Evolutionary conservation across 2,329 filamentous ascomycete genomes (phyloP), one percentile per base, ranked within the genome.

Genomic region (Lachnellula willkommii): DNA sequence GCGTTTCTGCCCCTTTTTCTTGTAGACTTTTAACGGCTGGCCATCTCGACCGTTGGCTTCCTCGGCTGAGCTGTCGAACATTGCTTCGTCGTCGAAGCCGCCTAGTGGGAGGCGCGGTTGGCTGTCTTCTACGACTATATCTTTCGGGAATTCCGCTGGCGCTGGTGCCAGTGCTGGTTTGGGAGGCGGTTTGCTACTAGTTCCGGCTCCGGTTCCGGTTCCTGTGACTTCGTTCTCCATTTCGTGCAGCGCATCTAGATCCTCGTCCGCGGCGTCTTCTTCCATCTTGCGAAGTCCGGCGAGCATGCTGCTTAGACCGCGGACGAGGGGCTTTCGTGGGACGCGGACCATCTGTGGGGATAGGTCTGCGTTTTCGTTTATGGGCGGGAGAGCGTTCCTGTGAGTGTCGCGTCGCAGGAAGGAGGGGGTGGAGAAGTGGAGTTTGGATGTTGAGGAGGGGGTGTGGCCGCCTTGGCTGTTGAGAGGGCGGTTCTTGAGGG

Each of bases 1-100:
- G 58, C 89, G 79, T 75, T 94, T 94, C 69, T 89, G 81, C 0
- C 88, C 89, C 75, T 89, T 89, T 79, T 94, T 94, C 77, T 92
- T 93, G 76, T 81, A 93, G 1, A 82, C 72, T 53, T 78, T 81
- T 39, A 84, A 69, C 2, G 84, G 84, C 59, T 80, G 76, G 1
- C 83, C 83, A 63, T 83, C 73, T n/a, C 75, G 75, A 52, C 75
- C 81, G 4, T 71, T 68, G 3, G 69, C 67, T 0, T 75, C 72
- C 39, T 81, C 78, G 3, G 73, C 74, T 1, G 73, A 71, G 59
- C 79, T 80, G 67, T 86, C 83, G 64, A 82, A 80, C 57, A 76
- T 64, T 7, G 66, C 77, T 63, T 86, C 84, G 55, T 87, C 82
- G 55, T 88, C 84, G 49, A 87, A 88, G 0, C 79, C 83, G 40